phyloP scores from a whole-genome alignment of 2,329 filamentous ascomycete genomes.

The Exophiala mesophila region DNA sequence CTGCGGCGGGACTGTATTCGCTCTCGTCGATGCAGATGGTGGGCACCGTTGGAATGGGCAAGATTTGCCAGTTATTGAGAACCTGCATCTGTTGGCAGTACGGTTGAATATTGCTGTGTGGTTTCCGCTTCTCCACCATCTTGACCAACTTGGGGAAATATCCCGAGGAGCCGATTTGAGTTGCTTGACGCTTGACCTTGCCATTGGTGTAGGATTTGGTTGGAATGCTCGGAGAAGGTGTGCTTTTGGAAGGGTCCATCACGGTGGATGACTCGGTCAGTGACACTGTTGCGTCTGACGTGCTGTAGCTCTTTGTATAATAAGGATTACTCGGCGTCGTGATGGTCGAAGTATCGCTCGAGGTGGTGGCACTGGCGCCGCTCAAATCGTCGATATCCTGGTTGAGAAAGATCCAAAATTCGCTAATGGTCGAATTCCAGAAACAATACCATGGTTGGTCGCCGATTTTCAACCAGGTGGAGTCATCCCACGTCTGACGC shows the following conservation, averaged over 20 bases:
- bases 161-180: conserved; percentile 24
- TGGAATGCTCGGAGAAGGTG: conserved; percentile 17
- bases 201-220: conserved; percentile 20
- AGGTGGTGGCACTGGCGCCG: conserved; percentile 21
- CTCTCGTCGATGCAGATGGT: conserved; percentile 24
- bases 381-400: conserved; percentile 41
- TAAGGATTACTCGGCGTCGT: conserved; percentile 12
- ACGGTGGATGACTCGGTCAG: conserved; percentile 10
- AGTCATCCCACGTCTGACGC: conserved; percentile 32
- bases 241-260: conserved; percentile 22
- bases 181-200: conserved; percentile 17
- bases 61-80: conserved; percentile 46
- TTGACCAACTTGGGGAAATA: conserved; percentile 57
- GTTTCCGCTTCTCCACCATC: conserved; percentile 59
- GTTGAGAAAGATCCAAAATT: conserved; percentile 62
- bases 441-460: conserved; percentile 65
- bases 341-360: conserved; percentile 14
- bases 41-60: conserved; percentile 28
- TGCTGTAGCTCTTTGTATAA: not conserved
- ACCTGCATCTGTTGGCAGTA: conserved; percentile 64
- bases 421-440: conserved; percentile 63
- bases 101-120: conserved; percentile 35
- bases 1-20: conserved; percentile 9
- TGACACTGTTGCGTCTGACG: conserved; percentile 4
- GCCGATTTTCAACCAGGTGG: conserved; percentile 45